Evolutionary conservation across 352 stramenopile species (phyloP).

Genomic region (Phytopythium helicoides): DNA sequence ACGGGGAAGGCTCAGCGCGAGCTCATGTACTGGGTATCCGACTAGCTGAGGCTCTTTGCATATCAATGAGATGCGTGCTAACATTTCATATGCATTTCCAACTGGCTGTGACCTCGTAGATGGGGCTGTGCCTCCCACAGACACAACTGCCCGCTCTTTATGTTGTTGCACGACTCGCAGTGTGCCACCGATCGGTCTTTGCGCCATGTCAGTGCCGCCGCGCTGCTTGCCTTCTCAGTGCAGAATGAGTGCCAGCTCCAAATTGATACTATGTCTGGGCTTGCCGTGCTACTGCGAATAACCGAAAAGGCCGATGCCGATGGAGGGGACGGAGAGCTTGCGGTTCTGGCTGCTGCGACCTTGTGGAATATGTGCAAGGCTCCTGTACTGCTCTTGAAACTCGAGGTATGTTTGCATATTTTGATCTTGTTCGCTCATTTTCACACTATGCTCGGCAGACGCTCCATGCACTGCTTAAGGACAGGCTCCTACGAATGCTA

Average conservation of each 20-base stretch:
- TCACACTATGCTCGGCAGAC: constrained; percentile 20
- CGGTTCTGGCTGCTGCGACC: constrained; percentile 41
- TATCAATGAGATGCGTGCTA: too few species aligned
- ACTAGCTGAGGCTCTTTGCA: too few species aligned
- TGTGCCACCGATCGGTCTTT: constrained; percentile 23
- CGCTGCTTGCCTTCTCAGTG: constrained; percentile 61
- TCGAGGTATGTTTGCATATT: constrained; percentile 47
- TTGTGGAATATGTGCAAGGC: constrained; percentile 77
- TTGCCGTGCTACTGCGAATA: constrained; percentile 44
- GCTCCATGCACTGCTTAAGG: constrained; percentile 58
- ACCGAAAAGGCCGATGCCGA: constrained; percentile 28
- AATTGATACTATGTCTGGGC: constrained; percentile 44
- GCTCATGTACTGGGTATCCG: constrained; percentile 53
- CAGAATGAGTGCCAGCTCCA: constrained; percentile 74
- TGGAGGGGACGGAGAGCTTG: constrained; percentile 28
- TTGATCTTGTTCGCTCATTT: too few species aligned
- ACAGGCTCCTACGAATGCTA: constrained; percentile 48
- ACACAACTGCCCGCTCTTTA: constrained; percentile 61
- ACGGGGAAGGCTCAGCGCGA: constrained; percentile 47
- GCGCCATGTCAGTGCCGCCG: constrained; percentile 42
- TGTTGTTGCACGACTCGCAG: constrained; percentile 39
- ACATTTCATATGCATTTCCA: neutral
- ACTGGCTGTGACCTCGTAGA: constrained; percentile 15
- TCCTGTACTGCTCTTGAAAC: constrained; percentile 53
- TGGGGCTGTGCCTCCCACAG: constrained; percentile 71